These are phyloP conservation scores for Cryptococcus floricola DNA, from an alignment of 1,284 basidiomycete genomes.

Conservation along the genomic window DNA sequence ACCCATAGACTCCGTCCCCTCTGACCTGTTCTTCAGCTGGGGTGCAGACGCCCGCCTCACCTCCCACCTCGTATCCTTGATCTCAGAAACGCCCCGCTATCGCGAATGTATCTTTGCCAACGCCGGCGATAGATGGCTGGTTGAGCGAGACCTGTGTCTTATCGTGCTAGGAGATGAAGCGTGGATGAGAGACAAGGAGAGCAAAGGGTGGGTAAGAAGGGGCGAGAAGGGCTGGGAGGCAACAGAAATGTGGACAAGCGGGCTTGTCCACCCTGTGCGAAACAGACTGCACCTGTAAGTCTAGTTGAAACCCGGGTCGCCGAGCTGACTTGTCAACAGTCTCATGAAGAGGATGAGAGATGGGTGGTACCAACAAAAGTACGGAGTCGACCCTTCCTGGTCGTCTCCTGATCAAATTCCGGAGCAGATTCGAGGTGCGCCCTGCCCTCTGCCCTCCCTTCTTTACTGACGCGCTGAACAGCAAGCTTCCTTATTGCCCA, in stretches of 20 bases:
- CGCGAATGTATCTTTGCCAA: background rate
- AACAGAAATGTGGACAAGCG: constrained; percentile 2
- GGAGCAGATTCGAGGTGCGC: background rate
- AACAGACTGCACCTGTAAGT: constrained; percentile 3
- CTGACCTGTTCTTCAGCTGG: background rate
- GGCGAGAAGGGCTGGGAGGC: background rate
- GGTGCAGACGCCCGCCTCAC: background rate
- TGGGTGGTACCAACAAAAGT: background rate
- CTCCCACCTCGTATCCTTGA: background rate
- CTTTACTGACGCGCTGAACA: background rate
- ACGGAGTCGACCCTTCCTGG: background rate
- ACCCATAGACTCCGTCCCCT: background rate
- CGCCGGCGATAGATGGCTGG: constrained; percentile 1
- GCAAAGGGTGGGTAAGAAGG: constrained; percentile 1
- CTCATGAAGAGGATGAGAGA: constrained; percentile 3
- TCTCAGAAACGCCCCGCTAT: background rate
- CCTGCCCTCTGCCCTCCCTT: background rate
- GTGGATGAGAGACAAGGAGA: constrained; percentile 11
- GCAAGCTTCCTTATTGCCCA: background rate
- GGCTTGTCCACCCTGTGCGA: constrained; percentile 1
- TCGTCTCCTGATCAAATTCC: background rate
- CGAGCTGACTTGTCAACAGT: background rate
- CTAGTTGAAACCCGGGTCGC: background rate
- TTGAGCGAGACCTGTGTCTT: background rate
- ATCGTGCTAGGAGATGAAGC: constrained; percentile 2